Conservation (phyloP, 139 green algal species). For the Pycnococcus provasolii region DNA sequence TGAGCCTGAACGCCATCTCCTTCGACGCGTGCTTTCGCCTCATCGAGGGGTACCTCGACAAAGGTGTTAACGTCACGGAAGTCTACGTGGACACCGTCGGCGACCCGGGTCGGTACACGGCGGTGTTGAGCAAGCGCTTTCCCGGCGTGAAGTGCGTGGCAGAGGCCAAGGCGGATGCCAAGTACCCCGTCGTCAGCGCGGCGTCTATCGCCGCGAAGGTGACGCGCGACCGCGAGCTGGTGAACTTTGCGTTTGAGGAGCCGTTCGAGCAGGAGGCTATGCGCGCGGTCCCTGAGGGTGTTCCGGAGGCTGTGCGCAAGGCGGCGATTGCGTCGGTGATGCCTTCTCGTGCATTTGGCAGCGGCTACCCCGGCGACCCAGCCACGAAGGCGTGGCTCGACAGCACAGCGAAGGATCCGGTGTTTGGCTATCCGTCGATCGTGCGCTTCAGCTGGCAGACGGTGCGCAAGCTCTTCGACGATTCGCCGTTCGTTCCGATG, state of each 20-base stretch:
- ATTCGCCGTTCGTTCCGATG: neutral
- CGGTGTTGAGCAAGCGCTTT: constrained; percentile 22
- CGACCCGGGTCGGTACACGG: constrained; percentile 58
- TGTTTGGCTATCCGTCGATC: constrained; percentile 70
- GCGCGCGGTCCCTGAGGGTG: neutral
- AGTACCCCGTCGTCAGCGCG: constrained; percentile 85
- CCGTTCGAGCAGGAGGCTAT: neutral
- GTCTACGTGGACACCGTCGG: constrained; percentile 90
- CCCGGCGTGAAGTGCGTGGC: constrained; percentile 25
- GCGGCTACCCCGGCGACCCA: constrained; percentile 63
- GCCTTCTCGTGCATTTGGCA: constrained; percentile 31
- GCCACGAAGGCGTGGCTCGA: constrained; percentile 68
- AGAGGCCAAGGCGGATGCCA: constrained; percentile 67
- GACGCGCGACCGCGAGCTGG: constrained; percentile 35
- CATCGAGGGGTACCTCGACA: constrained; percentile 48
- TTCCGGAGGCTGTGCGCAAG: too few species aligned
- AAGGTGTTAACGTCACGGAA: constrained; percentile 53
- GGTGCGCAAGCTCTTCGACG: constrained; percentile 10
- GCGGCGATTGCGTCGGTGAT: too few species aligned
- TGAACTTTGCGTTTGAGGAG: constrained; percentile 15
- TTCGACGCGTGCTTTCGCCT: constrained; percentile 50
- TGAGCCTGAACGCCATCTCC: constrained; percentile 59
- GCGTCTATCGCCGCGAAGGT: constrained; percentile 90
- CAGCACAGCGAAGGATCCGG: constrained; percentile 33
- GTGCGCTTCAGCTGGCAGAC: constrained; percentile 55